Conservation (phyloP, 306 rosid genomes). For the Phaseolus lunatus region DNA sequence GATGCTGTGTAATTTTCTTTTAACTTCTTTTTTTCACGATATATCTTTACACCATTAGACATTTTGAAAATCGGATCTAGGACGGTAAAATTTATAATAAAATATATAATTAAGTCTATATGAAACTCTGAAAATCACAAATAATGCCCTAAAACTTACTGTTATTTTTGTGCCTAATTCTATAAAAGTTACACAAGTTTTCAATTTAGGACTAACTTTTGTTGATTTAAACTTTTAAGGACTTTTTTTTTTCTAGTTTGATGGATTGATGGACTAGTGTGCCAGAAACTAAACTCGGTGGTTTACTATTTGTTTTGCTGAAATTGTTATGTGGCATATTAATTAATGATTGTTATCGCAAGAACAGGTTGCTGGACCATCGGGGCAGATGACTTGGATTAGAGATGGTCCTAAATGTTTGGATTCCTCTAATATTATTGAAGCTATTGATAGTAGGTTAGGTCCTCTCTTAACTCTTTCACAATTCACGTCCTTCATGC, state of each 20-base stretch:
- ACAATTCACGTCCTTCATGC: not conserved
- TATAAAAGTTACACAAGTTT: not conserved
- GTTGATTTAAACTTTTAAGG: no score
- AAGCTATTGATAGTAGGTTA: slow-evolving; percentile 84
- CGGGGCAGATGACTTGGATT: slow-evolving; percentile 94
- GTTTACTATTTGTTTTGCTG: not conserved
- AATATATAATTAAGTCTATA: not conserved
- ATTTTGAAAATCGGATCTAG: no score
- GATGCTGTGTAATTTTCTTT: no score
- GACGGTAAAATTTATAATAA: no score
- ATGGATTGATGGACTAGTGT: not conserved
- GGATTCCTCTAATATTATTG: slow-evolving; percentile 68
- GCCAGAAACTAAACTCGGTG: not conserved
- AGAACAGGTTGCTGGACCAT: slow-evolving; percentile 88
- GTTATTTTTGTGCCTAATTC: not conserved
- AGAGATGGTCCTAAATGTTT: slow-evolving; percentile 84
- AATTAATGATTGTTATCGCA: not conserved
- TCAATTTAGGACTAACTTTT: not conserved
- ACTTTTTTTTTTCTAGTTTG: no score
- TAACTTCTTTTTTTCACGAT: no score
- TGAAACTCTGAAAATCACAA: not conserved
- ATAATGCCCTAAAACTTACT: not conserved
- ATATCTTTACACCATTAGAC: no score
- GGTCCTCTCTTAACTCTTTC: slow-evolving; percentile 6
- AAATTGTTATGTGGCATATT: not conserved